A percentile compares a stretch with the other conserved stretches of the same genome.
phyloP scores from a whole-genome alignment of 805 yeast species.

The Naumovozyma baii region DNA sequence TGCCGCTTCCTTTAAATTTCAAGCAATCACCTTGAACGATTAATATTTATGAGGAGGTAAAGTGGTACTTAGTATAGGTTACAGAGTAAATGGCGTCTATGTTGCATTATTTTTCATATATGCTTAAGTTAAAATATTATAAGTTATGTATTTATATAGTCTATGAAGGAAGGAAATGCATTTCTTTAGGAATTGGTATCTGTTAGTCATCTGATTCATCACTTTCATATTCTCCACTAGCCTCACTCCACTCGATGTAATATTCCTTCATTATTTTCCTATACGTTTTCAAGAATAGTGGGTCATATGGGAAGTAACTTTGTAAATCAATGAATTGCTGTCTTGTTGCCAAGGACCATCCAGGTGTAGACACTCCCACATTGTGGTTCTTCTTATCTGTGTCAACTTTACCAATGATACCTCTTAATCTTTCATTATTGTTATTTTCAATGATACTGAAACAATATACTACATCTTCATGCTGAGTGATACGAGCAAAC shows the following conservation, averaged over 20 bases:
- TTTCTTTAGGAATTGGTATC: too few relatives aligned
- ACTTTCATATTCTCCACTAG: constrained; percentile 48
- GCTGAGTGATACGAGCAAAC: constrained; percentile 87
- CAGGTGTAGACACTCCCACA: constrained; percentile 20
- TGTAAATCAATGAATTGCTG: constrained; percentile 84
- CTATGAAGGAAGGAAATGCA: too few relatives aligned
- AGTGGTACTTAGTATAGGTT: too few relatives aligned
- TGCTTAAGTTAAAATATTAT: too few relatives aligned
- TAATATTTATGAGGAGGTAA: too few relatives aligned
- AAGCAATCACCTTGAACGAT: too few relatives aligned
- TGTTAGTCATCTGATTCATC: constrained; percentile 37
- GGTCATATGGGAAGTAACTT: constrained; percentile 96
- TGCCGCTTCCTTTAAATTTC: too few relatives aligned
- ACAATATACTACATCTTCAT: constrained; percentile 84
- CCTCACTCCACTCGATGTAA: constrained; percentile 79
- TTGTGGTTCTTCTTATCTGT: constrained; percentile 11
- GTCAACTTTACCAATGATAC: constrained; percentile 32
- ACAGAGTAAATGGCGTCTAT: too few relatives aligned
- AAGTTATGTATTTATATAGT: background rate
- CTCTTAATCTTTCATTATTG: constrained; percentile 41
- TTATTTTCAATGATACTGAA: constrained; percentile 87
- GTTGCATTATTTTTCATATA: too few relatives aligned
- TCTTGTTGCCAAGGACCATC: constrained; percentile 43
- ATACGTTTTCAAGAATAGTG: constrained; percentile 60
- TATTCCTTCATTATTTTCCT: constrained; percentile 43